Conservation (phyloP, 2,329 filamentous ascomycete species). For the Pseudohalonectria lignicola region DNA sequence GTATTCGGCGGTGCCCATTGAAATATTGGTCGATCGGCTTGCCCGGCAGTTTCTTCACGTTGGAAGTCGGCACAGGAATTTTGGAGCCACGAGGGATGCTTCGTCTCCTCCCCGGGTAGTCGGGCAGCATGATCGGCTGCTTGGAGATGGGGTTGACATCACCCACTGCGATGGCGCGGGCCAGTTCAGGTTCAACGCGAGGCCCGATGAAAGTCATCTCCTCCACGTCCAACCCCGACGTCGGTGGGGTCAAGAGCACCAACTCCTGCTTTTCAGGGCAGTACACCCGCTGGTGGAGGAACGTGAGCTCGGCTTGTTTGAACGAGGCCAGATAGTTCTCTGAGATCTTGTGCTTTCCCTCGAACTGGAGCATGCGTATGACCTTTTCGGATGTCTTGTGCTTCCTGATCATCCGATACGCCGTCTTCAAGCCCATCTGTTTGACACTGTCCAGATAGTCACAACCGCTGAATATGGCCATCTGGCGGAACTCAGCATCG, state of each 20-base stretch:
- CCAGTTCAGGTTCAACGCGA: conserved; percentile 56
- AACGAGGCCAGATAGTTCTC: conserved; percentile 73
- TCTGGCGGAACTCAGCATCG: conserved; percentile 79
- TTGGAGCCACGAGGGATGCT: too few species aligned
- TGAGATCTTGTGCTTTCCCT: conserved; percentile 74
- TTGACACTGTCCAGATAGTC: conserved; percentile 86
- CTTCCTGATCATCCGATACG: conserved; percentile 81
- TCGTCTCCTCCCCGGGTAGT: conserved; percentile 18
- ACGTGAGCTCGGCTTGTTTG: conserved; percentile 79
- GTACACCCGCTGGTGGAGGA: conserved; percentile 89
- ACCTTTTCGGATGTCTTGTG: conserved; percentile 79
- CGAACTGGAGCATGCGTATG: conserved; percentile 74
- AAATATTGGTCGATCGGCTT: conserved; percentile 48
- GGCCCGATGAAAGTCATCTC: conserved; percentile 75
- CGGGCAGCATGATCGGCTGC: conserved; percentile 36
- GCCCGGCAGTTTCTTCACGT: conserved; percentile 15
- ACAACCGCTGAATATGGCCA: conserved; percentile 94
- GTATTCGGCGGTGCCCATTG: conserved; percentile 36
- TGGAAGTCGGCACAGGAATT: neutral
- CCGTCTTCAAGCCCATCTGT: conserved; percentile 84
- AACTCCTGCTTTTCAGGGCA: conserved; percentile 63
- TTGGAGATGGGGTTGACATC: conserved; percentile 90
- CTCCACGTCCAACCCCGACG: conserved; percentile 49
- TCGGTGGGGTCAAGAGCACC: conserved; percentile 63
- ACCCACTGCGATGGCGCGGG: conserved; percentile 64